Base-by-base conservation (phyloP, 1,284 basidiomycete genomes). In the Stereum hirsutum region DNA sequence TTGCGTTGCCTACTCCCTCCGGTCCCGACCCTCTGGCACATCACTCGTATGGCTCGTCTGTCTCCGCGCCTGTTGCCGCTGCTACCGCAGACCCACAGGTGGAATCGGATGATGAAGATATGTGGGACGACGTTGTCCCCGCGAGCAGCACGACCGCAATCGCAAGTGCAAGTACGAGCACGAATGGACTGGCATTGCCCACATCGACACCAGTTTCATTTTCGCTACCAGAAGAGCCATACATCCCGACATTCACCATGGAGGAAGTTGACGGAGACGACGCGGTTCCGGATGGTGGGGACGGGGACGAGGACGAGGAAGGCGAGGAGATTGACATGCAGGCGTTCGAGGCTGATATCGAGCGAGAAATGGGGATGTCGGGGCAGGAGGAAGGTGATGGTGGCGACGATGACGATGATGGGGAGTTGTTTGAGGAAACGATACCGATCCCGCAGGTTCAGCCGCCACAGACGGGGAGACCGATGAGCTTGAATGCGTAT, bases 401-500 rank as follows among this genome's bases (percentile, higher is more conserved):
- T 6, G 50, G 45, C 15, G 54, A 53, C 15, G 54, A 55, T 11
- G 54, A 55, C 15, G 56, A 57, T 21, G 53, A 51, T 19, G 54
- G 56, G 48, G 53, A 52, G 48, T 51, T 56, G 24, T 50, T 46
- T 2, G 52, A 55, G n/a, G n/a, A n/a, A n/a, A n/a, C n/a, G n/a
- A n/a, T n/a, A n/a, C n/a, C n/a, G n/a, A n/a, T n/a, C 42, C 74
- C 60, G 17, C 58, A 72, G 47, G 60, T 64, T 15, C 62, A 65
- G n/a, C 61, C 63, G 26, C 53, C 54, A 15, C 14, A 17, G 33
- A 55, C 6, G 11, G 38, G 59, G 44, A 57, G 56, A 36, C 78
- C 77, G 12, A 68, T 81, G 25, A 76, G 78, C 33, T 50, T 81
- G 55, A 70, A 70, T 46, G 64, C 72, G 52, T 65, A 74, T 45